These are phyloP conservation scores for Seiridium cupressi DNA, from an alignment of 2,329 filamentous ascomycete species.

Conservation along the genomic window DNA sequence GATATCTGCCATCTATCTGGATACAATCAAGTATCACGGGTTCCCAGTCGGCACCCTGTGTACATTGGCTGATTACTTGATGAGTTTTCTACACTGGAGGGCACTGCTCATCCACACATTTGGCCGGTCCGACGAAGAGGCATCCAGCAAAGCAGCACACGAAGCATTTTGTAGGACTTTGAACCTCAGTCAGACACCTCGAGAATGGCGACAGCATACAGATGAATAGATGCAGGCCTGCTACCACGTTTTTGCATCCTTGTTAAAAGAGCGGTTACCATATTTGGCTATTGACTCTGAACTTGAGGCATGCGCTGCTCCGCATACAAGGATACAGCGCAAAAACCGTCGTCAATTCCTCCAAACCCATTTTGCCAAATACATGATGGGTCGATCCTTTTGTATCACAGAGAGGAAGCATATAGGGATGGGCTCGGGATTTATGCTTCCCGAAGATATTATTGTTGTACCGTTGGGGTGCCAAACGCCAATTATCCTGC, in stretches of 20 bases:
- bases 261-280: constrained; percentile 17
- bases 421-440: constrained; percentile 30
- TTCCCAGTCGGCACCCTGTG: constrained; percentile 27
- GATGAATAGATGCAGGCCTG: constrained; percentile 18
- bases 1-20: constrained; percentile 28
- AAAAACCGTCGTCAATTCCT: constrained; percentile 11
- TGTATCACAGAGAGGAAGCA: constrained; percentile 18
- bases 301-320: not conserved
- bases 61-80: constrained; percentile 28
- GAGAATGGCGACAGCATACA: constrained; percentile 5
- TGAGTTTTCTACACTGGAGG: constrained; percentile 34
- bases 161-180: constrained; percentile 28
- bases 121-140: not conserved
- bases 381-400: constrained; percentile 23
- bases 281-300: constrained; percentile 5
- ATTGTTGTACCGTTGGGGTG: constrained; percentile 34
- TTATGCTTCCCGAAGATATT: constrained; percentile 26
- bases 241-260: constrained; percentile 17
- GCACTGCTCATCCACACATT: constrained; percentile 18
- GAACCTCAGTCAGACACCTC: constrained; percentile 22
- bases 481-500: constrained; percentile 29
- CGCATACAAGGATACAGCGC: not conserved
- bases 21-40: constrained; percentile 19
- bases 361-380: constrained; percentile 13
- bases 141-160: constrained; percentile 10